Base-by-base conservation (phyloP, 306 rosid genomes). In the Cicer bijugum region DNA sequence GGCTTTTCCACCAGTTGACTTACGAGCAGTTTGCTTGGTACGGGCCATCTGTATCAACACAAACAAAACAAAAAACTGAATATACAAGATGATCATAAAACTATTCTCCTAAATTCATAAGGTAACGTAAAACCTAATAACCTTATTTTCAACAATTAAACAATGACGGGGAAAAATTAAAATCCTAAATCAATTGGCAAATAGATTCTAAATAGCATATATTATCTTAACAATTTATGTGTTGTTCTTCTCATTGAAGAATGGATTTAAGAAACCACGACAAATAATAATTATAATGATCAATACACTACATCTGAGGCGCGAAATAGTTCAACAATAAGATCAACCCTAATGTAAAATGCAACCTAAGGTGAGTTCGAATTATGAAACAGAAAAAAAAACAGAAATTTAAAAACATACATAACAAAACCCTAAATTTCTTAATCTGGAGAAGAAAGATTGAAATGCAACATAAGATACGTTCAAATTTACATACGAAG, bases 1-100 rank as follows among this genome's bases (percentile, higher is more conserved):
- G 8, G 98, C 98, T 75, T 93, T 93, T 68, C 98, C 98, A 75
- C 98, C 97, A 0, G 98, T 92, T 0, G 98, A 92, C 83, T 92
- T 92, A 1, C 98, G 98, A 53, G 98, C 98, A 14, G 98, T 92
- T 87, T 92, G 98, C 86, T 93, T 93, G 0, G 98, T 93, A 93
- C 98, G 98, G 39, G 98, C 98, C 98, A 93, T 93, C 96, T 92
- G 56, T 2, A 1, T 16, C 1, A 75, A 50, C 6, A 4, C 1
- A 0, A 6, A 20, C 5, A 2, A 5, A 2, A 20, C 3, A 2
- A 23, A 23, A 0, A 44, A 7, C 5, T 33, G 20, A n/a, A 3
- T 52, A 12, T 4, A 23, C 5, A 7, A 5, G 1, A 40, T 3
- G 0, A 23, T 8, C 19, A 45, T 2, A 20, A 67, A 2, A 9